A percentile compares a stretch with the other conserved stretches of the same genome.
Conservation (phyloP, 2,329 filamentous ascomycete species). For the Cytospora paraplurivora region DNA sequence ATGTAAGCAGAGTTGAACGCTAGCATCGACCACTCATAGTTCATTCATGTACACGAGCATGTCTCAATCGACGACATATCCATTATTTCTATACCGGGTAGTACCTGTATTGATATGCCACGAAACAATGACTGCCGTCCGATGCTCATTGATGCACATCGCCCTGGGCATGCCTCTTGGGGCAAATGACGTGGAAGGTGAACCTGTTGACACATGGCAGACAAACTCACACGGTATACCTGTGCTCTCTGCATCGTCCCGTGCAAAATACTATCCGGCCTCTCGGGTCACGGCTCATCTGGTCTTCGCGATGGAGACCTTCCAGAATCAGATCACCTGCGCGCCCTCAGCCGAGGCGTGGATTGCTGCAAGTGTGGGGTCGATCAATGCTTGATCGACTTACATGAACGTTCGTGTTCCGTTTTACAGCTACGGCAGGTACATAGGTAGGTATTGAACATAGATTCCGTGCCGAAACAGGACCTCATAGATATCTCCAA, state of each 20-base stretch:
- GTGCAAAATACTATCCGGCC: conserved; percentile 2
- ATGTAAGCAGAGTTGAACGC: background rate
- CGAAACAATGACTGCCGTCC: background rate
- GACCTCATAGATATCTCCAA: background rate
- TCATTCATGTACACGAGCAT: no score
- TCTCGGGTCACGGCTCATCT: conserved; percentile 17
- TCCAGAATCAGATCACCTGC: conserved; percentile 10
- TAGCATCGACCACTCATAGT: background rate
- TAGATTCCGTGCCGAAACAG: background rate
- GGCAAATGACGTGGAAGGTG: background rate
- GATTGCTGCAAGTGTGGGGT: conserved; percentile 13
- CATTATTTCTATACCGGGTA: no score
- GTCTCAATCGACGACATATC: no score
- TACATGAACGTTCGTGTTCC: background rate
- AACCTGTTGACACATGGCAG: background rate
- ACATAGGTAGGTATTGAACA: background rate
- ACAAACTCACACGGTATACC: background rate
- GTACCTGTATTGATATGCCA: background rate
- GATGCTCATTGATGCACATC: background rate
- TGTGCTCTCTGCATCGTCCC: conserved; percentile 14
- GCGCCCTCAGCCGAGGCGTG: conserved; percentile 13
- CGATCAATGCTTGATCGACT: conserved; percentile 15
- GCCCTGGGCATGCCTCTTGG: background rate
- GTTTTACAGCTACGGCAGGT: background rate
- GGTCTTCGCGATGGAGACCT: conserved; percentile 14